Base-by-base conservation (phyloP, 2,329 filamentous ascomycete species). In the Penicillium sp. region DNA sequence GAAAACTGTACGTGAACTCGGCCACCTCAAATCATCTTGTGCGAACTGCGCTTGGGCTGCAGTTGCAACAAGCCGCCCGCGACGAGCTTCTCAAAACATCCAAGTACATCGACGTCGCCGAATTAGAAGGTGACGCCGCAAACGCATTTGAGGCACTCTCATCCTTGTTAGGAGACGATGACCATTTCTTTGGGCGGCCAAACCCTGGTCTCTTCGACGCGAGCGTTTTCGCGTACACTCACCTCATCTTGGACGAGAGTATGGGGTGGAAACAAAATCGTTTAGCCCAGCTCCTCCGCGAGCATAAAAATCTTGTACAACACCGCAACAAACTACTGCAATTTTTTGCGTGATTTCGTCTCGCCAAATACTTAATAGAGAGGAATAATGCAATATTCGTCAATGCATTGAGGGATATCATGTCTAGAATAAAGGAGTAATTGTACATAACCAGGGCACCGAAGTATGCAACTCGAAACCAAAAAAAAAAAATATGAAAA, bases 171-270 rank as follows among this genome's bases (percentile, higher is more conserved):
- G 85, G 80, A 1, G 72, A 81, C 1, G 72, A 85, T 33, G 65
- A 75, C 16, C 88, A 85, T 79, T 90, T 89, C 70, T 88, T 87
- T 66, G 81, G 77, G 4, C 69, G 71, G 53, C 47, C 72, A 26
- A 69, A 73, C 14, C 91, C 93, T 0, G 85, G 87, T 0, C 68
- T 93, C 21, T 93, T 97, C 64, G 94, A 99, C 74, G 92, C 93
- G 6, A 86, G 85, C 50, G 84, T 97, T 2, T 97, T 97, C 75
- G 87, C 91, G 3, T 99, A 97, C 73, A 92, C 90, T 0, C 86
- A 95, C 71, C 77, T 96, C 47, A 78, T 97, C 48, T 75, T 96
- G 48, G 85, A 89, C 55, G 81, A 86, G 29, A 67, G 65, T 2
- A 66, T 91, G 60, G 78, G 75, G 1, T 92, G 90, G 89, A 78